Percentiles rank a stretch among this genome's conserved stretches.
Conservation (phyloP, 1,284 basidiomycete genomes). For the Athelia psychrophila region DNA sequence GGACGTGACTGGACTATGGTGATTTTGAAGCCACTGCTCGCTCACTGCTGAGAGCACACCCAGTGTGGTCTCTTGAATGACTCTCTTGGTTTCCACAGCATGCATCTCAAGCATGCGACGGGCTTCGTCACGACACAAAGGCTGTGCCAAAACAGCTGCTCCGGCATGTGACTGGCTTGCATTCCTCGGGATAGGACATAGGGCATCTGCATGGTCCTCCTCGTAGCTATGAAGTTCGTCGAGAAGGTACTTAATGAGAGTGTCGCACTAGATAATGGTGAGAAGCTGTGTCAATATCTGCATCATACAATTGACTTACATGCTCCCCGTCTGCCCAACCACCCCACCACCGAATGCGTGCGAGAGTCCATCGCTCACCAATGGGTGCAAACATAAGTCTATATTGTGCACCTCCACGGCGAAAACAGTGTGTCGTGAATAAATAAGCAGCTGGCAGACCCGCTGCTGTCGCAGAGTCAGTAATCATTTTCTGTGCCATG, state of each 20-base stretch:
- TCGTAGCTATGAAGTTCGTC: slow-evolving; percentile 27
- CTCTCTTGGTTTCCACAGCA: neutral
- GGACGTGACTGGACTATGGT: neutral
- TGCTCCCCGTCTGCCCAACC: slow-evolving; percentile 35
- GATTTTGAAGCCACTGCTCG: neutral
- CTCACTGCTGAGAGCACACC: too few relatives aligned
- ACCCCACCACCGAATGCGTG: slow-evolving; percentile 36
- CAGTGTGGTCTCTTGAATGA: neutral
- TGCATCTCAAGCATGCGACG: neutral
- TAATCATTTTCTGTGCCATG: slow-evolving; percentile 21
- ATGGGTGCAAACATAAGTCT: slow-evolving; percentile 33
- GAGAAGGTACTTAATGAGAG: slow-evolving; percentile 27
- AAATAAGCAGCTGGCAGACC: slow-evolving; percentile 9
- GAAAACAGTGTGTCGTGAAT: slow-evolving; percentile 33
- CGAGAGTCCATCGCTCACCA: slow-evolving; percentile 29
- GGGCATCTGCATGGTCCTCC: slow-evolving; percentile 16
- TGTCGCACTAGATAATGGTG: slow-evolving; percentile 20
- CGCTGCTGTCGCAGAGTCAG: slow-evolving; percentile 18
- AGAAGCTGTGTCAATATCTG: neutral
- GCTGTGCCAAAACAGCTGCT: neutral
- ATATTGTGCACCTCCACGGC: slow-evolving; percentile 34
- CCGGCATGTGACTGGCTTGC: neutral
- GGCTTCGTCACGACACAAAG: neutral
- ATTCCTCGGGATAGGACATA: neutral
- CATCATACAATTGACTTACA: slow-evolving; percentile 11